Base-by-base conservation (phyloP, 805 yeast species). In the Cyberlindnera meyerae region DNA sequence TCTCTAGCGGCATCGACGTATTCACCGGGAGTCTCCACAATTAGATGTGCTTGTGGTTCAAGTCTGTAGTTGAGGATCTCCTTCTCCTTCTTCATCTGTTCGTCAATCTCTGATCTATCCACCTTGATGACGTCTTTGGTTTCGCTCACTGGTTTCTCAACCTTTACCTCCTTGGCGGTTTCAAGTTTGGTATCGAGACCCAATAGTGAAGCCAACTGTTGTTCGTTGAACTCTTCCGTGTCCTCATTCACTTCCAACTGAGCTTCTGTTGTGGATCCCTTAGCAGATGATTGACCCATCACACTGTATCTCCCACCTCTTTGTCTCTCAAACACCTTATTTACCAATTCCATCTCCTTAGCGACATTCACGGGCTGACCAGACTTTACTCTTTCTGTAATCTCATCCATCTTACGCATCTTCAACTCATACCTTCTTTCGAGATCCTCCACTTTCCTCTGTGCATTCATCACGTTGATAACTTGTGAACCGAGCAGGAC, bases 401-500 rank as follows among this genome's bases (percentile, higher is more conserved):
- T 44, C 18, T 57, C 61, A 13, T 62, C 54, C 18, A 71, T 51
- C 12, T 66, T 60, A 14, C 50, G 43, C 9, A 64, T 54, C 48
- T 68, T 70, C 24, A 68, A 44, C 3, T 44, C 29, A 43, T 66
- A 61, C 11, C 66, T 52, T 27, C 62, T 52, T 17, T 63, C 67
- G 47, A 71, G 44, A 16, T 65, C 70, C 6, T 63, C 63, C 20
- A 56, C 52, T 11, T 59, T 58, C 26, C 67, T 62, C 35, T 70
- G 64, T 21, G 62, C 55, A 26, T 65, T 63, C 36, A 68, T 67
- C 15, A 73, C 64, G 48, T 69, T 66, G 43, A 70, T 63, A 8
- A 74, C 57, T 47, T 71, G 65, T 1, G 76, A 67, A 1, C 75
- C 68, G 28, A 71, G 66, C 11, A 70, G 46, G 6, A 74, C 60